Evolutionary conservation across 139 green algal species (phyloP).

Genomic region (Auxenochlorella pyrenoidosa): DNA sequence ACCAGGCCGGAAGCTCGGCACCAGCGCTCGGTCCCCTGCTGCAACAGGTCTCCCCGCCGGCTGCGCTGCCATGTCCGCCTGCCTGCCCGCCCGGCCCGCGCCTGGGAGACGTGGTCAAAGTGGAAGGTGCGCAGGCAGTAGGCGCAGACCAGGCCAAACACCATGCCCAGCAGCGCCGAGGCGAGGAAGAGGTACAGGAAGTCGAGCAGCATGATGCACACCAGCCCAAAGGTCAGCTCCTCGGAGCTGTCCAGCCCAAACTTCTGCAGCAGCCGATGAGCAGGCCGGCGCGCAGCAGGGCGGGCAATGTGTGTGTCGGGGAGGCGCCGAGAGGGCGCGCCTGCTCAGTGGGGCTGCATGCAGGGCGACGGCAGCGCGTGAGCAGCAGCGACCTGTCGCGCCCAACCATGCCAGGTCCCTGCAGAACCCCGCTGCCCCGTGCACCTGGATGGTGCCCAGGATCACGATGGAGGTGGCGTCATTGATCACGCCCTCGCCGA

Average conservation of each 20-base stretch:
- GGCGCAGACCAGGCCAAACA: conserved; percentile 54
- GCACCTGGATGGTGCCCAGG: conserved; percentile 62
- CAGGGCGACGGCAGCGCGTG: too few species aligned
- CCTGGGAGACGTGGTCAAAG: conserved; percentile 36
- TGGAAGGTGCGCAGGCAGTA: conserved; percentile 48
- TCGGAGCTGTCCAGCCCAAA: conserved; percentile 29
- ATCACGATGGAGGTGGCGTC: conserved; percentile 92
- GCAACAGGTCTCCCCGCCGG: too few species aligned
- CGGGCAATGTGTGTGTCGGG: neutral
- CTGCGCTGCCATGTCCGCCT: neutral
- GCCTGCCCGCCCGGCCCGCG: neutral
- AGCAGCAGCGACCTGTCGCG: too few species aligned
- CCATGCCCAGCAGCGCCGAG: conserved; percentile 45
- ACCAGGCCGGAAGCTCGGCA: too few species aligned
- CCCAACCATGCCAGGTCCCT: too few species aligned
- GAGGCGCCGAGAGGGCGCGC: neutral
- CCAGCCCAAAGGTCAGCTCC: conserved; percentile 27
- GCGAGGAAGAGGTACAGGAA: conserved; percentile 58
- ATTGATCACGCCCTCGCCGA: conserved; percentile 95
- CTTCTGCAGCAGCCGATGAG: neutral
- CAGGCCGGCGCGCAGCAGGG: neutral
- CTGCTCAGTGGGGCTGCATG: too few species aligned
- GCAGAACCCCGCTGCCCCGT: too few species aligned
- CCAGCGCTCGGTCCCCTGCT: too few species aligned
- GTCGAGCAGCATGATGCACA: conserved; percentile 46